Evolutionary conservation across 768 basidiomycete species (phyloP).

Genomic region (Atractiella rhizophila): DNA sequence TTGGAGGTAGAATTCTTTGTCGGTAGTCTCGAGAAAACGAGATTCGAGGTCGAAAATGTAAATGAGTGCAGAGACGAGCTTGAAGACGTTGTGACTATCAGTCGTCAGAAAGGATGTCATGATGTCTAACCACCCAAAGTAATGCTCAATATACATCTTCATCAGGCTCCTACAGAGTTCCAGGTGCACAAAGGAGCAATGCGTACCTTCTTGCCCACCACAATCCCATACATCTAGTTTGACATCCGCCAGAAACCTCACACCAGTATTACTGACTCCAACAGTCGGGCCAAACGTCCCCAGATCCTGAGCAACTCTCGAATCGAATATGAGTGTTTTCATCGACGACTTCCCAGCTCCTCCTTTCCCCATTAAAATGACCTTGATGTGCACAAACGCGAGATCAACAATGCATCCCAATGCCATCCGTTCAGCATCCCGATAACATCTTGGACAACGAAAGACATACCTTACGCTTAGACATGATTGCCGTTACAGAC

Average conservation of each 20-base stretch:
- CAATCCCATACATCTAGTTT: conserved; percentile 97
- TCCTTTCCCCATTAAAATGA: conserved; percentile 91
- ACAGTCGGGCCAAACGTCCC: conserved; percentile 83
- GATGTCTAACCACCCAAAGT: conserved; percentile 31
- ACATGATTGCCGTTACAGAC: too few relatives aligned
- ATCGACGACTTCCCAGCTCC: conserved; percentile 56
- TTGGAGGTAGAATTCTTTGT: conserved; percentile 72
- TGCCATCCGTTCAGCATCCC: too few relatives aligned
- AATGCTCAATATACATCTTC: neutral
- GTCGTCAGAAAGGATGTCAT: conserved; percentile 88
- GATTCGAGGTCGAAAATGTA: conserved; percentile 94
- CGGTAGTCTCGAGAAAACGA: conserved; percentile 48
- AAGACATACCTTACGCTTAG: too few relatives aligned
- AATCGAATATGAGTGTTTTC: conserved; percentile 95
- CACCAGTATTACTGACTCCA: conserved; percentile 91
- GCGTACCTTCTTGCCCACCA: conserved; percentile 58
- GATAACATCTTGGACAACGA: too few relatives aligned
- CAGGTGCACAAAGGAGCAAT: neutral
- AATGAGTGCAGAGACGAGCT: conserved; percentile 87
- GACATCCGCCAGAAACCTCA: conserved; percentile 85
- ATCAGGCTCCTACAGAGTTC: neutral
- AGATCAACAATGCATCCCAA: too few relatives aligned
- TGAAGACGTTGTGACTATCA: conserved; percentile 81
- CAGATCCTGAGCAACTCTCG: conserved; percentile 77
- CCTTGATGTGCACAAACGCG: too few relatives aligned